Conservation (phyloP, 257 asterid species). For the Primulina huaijiensis region DNA sequence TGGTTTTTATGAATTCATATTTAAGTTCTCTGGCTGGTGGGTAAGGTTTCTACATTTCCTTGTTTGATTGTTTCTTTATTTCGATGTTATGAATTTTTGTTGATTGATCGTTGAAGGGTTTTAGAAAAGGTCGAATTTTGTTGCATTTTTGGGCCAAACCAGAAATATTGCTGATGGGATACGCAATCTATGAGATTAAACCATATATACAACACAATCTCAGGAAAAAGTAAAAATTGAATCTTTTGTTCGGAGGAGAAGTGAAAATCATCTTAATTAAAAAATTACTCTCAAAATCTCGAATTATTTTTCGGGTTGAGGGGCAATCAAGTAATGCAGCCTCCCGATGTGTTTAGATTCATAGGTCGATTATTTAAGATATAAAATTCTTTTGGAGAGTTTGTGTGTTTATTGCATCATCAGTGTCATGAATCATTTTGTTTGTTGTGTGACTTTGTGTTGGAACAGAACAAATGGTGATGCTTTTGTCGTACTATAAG, state of each 20-base stretch:
- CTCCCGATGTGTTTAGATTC: background rate
- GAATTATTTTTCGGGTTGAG: background rate
- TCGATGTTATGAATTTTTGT: slow-evolving; percentile 5
- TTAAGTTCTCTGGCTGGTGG: background rate
- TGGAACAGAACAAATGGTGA: slow-evolving; percentile 15
- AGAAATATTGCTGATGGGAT: background rate
- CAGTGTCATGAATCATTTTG: slow-evolving; percentile 23
- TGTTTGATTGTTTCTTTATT: background rate
- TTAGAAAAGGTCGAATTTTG: background rate
- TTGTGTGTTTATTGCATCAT: slow-evolving; percentile 18
- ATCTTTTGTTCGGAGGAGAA: background rate
- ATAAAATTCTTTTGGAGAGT: background rate
- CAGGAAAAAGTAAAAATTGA: background rate
- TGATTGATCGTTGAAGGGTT: slow-evolving; percentile 11
- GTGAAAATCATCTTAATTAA: background rate
- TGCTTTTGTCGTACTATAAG: background rate
- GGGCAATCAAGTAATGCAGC: background rate
- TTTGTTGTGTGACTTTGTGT: slow-evolving; percentile 16
- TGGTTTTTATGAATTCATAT: background rate
- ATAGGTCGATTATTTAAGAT: background rate
- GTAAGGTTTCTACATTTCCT: background rate
- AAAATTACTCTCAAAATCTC: background rate
- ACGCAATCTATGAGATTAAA: background rate
- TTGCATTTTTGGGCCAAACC: slow-evolving; percentile 1
- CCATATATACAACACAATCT: background rate